These are phyloP conservation scores for Colletotrichum sansevieriae DNA, from an alignment of 2,329 filamentous ascomycete genomes.

Conservation along the genomic window DNA sequence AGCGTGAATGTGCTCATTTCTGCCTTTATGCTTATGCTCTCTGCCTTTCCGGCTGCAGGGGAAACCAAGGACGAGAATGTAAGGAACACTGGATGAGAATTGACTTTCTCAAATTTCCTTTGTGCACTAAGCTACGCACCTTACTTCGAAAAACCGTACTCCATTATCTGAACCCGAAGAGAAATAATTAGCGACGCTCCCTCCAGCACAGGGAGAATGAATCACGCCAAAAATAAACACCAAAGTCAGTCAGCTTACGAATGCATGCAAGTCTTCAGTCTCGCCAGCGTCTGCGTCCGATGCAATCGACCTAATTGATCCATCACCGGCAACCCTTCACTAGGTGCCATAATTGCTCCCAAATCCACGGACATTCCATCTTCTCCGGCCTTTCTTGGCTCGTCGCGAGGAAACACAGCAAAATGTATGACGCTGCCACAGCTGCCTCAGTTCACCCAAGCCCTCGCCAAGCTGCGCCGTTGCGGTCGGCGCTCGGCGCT, in stretches of 20 bases:
- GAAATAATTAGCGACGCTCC: not conserved
- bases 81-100: not conserved
- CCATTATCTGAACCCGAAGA: conserved; percentile 2
- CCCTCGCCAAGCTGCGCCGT: conserved; percentile 33
- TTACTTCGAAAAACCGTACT: conserved; percentile 3
- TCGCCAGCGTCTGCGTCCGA: not conserved
- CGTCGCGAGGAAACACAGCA: conserved; percentile 4
- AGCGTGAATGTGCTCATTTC: conserved; percentile 26
- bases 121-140: not conserved
- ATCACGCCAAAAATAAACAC: conserved; percentile 20
- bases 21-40: conserved; percentile 32
- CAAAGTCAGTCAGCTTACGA: conserved; percentile 13
- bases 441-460: not conserved
- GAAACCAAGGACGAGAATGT: not conserved
- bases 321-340: conserved; percentile 1
- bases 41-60: conserved; percentile 13
- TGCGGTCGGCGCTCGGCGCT: conserved; percentile 15
- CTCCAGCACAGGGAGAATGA: conserved; percentile 1
- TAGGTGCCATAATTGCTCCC: not conserved
- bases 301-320: not conserved
- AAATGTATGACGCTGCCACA: conserved; percentile 31
- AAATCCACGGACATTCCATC: conserved; percentile 14
- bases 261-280: conserved; percentile 16
- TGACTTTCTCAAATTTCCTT: not conserved
- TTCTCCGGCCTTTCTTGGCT: conserved; percentile 11